These are phyloP conservation scores for Agarophyton chilense DNA, from an alignment of 23 red algal species.

Conservation along the genomic window DNA sequence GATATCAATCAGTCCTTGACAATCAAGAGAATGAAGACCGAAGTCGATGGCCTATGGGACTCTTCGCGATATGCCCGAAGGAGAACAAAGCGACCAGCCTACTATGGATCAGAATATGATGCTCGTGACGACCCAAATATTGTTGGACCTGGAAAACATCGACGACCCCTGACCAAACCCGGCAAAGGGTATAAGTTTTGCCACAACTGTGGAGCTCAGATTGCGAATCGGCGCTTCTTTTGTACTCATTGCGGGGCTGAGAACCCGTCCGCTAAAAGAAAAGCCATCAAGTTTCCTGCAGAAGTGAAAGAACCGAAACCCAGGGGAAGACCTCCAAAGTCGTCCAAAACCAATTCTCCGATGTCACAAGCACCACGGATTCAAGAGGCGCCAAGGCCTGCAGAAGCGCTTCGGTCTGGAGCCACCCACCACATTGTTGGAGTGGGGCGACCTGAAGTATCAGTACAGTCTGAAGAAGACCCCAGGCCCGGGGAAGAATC, in stretches of 20 bases:
- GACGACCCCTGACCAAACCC: constrained; percentile 13
- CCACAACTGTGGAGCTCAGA: constrained; percentile 42
- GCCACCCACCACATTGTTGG: not conserved
- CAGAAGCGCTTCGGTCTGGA: not conserved
- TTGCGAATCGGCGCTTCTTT: constrained; percentile 64
- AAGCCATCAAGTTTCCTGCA: not conserved
- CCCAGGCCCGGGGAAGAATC: not conserved
- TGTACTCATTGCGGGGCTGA: constrained; percentile 61
- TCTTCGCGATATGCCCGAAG: constrained; percentile 14
- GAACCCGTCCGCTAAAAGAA: constrained; percentile 58
- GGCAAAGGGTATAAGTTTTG: constrained; percentile 79
- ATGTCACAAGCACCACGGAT: not conserved
- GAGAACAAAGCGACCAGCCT: not conserved
- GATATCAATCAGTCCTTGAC: not conserved
- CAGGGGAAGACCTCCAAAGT: constrained; percentile 15
- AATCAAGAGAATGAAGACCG: constrained; percentile 18
- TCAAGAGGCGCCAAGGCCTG: not conserved
- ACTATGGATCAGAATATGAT: constrained; percentile 18
- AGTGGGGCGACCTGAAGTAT: not conserved
- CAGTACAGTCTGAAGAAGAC: not conserved
- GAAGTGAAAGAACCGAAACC: constrained; percentile 31
- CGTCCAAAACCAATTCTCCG: not conserved
- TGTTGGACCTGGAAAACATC: not conserved
- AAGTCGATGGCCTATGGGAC: not conserved
- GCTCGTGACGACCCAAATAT: not conserved